Percentiles rank a stretch among this genome's conserved stretches.
Conservation (phyloP, 2,329 filamentous ascomycete species). For the Colletotrichum cereale region DNA sequence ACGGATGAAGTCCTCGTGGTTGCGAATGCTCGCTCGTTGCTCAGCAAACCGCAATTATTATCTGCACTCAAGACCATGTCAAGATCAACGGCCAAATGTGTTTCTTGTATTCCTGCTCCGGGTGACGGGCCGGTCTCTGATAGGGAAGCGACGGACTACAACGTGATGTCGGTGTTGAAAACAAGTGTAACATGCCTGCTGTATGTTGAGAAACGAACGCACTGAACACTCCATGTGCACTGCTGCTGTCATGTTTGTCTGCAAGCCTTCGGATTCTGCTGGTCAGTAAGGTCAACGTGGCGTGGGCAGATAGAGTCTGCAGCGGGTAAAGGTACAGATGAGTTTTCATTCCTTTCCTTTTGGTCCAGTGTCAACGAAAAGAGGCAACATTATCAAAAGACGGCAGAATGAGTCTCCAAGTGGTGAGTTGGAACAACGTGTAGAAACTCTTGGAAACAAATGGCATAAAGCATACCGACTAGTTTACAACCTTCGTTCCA, state of each 20-base stretch:
- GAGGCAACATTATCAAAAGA: neutral
- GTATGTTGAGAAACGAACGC: fast-evolving
- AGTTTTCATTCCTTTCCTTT: neutral
- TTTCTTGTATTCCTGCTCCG: neutral
- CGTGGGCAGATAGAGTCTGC: neutral
- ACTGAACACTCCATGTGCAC: neutral
- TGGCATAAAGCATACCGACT: neutral
- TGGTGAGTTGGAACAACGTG: neutral
- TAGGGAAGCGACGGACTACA: neutral
- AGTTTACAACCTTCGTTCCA: neutral
- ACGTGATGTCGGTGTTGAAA: neutral
- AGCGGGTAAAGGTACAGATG: neutral
- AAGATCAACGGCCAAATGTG: neutral
- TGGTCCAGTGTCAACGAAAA: neutral
- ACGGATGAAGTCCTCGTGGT: too few species aligned
- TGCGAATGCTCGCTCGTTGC: too few species aligned
- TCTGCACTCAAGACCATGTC: neutral
- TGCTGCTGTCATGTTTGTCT: neutral
- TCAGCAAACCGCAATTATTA: too few species aligned
- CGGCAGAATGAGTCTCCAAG: neutral
- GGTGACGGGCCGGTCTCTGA: neutral
- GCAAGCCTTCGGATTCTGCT: neutral
- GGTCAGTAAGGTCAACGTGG: neutral
- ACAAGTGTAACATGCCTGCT: neutral
- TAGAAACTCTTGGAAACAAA: neutral